Conservation (phyloP, 202 grass and related monocot genomes). For the Carex arenaria region DNA sequence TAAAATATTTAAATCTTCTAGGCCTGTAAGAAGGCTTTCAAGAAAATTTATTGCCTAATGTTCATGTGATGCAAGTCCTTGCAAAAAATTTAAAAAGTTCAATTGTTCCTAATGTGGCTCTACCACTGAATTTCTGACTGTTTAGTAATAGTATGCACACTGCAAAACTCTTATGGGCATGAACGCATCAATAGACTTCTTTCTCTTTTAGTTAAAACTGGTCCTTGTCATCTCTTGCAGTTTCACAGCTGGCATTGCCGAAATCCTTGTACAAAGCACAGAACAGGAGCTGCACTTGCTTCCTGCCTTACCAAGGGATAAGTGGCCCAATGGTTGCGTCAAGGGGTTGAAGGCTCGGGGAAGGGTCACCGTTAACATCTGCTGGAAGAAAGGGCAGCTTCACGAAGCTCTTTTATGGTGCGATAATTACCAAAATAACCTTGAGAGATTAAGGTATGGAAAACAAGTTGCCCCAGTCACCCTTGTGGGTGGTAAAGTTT, state of each 20-base stretch:
- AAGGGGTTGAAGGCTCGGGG: conserved; percentile 81
- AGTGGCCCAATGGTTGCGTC: conserved; percentile 70
- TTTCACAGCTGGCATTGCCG: conserved; percentile 68
- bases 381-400: conserved; percentile 72
- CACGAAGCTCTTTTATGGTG: conserved; percentile 72
- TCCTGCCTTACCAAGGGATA: conserved; percentile 57
- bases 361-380: conserved; percentile 55
- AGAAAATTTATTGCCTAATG: not conserved
- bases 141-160: not conserved
- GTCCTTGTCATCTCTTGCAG: conserved; percentile 30
- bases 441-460: conserved; percentile 42
- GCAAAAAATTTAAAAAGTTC: not conserved
- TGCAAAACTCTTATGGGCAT: not conserved
- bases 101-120: not conserved
- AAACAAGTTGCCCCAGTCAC: conserved; percentile 9
- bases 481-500: conserved; percentile 34
- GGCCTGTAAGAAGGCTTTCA: not conserved
- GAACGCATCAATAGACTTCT: not conserved
- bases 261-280: conserved; percentile 87
- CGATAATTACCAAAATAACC: conserved; percentile 22
- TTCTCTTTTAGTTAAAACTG: not conserved
- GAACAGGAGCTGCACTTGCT: conserved; percentile 60
- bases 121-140: not conserved
- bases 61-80: not conserved
- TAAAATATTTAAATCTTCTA: not conserved